A percentile compares a stretch with the other conserved stretches of the same genome.
Evolutionary conservation across 176 grass and related monocot species (phyloP).

Genomic region (Panicum miliaceum): DNA sequence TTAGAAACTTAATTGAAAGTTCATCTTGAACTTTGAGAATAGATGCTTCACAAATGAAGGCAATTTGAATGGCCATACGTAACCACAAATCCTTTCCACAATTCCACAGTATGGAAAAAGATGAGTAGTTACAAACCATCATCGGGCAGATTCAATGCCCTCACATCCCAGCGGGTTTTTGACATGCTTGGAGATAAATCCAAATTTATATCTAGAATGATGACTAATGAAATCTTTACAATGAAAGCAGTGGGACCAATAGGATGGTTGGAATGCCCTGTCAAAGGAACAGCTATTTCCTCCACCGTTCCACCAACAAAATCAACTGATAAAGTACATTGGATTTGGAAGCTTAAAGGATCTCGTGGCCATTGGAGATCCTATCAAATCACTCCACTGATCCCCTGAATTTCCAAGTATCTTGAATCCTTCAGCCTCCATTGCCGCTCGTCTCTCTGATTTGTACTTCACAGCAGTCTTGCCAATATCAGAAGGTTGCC

Average conservation of each 20-base stretch:
- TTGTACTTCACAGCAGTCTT: constrained; percentile 75
- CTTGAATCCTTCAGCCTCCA: constrained; percentile 83
- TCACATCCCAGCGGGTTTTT: background rate
- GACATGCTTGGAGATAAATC: background rate
- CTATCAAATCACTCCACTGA: constrained; percentile 93
- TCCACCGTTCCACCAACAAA: background rate
- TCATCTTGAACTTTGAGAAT: background rate
- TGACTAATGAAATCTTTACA: constrained; percentile 20
- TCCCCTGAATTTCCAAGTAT: constrained; percentile 86
- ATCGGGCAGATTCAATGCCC: background rate
- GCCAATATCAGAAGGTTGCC: constrained; percentile 67
- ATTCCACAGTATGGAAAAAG: background rate
- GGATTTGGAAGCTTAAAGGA: constrained; percentile 97
- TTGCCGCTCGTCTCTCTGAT: constrained; percentile 70
- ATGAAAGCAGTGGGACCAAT: background rate
- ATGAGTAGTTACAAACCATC: background rate
- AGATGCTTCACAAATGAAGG: background rate
- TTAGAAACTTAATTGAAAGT: background rate
- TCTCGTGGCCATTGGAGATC: constrained; percentile 69
- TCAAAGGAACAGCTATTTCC: background rate
- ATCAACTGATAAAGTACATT: constrained; percentile 83
- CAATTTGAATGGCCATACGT: background rate
- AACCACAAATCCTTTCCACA: background rate
- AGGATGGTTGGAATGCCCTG: background rate
- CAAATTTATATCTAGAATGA: constrained; percentile 14